These are phyloP conservation scores for Aspergillus homomorphus DNA, from an alignment of 495 filamentous ascomycete species.

Conservation along the genomic window DNA sequence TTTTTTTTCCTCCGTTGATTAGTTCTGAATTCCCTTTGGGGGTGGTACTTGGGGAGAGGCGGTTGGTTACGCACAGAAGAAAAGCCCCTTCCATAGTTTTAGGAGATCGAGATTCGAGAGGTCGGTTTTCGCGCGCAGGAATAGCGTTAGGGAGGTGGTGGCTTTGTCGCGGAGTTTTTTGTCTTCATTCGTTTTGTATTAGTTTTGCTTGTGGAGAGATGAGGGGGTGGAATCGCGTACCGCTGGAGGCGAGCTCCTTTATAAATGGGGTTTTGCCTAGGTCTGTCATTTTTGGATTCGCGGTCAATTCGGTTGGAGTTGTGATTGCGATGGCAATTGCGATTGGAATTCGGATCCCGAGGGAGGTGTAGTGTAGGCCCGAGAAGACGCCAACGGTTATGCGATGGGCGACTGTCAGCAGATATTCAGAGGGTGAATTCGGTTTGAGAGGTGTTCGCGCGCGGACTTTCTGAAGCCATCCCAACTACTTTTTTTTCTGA, in stretches of 20 bases:
- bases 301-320: neutral
- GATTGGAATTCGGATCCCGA: too few relatives aligned
- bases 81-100: conserved; percentile 96
- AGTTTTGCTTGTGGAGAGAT: neutral
- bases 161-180: conserved; percentile 77
- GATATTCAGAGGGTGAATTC: too few relatives aligned
- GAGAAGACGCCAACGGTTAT: too few relatives aligned
- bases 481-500: conserved; percentile 30
- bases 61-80: conserved; percentile 68
- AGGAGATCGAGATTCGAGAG: conserved; percentile 74
- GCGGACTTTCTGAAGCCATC: conserved; percentile 9
- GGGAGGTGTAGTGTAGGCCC: too few relatives aligned
- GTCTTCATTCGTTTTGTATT: conserved; percentile 46
- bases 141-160: conserved; percentile 73
- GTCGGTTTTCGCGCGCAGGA: conserved; percentile 63
- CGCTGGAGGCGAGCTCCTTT: conserved; percentile 73
- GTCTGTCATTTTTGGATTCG: conserved; percentile 40
- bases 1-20: conserved; percentile 2
- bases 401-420: too few relatives aligned
- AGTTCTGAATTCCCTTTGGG: neutral
- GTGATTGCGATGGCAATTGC: neutral
- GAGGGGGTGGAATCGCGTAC: conserved; percentile 39
- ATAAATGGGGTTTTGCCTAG: conserved; percentile 65
- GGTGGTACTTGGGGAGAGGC: neutral
- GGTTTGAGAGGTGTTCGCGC: neutral